Conservation (phyloP, 1,284 basidiomycete genomes). For the Thelephora terrestris region DNA sequence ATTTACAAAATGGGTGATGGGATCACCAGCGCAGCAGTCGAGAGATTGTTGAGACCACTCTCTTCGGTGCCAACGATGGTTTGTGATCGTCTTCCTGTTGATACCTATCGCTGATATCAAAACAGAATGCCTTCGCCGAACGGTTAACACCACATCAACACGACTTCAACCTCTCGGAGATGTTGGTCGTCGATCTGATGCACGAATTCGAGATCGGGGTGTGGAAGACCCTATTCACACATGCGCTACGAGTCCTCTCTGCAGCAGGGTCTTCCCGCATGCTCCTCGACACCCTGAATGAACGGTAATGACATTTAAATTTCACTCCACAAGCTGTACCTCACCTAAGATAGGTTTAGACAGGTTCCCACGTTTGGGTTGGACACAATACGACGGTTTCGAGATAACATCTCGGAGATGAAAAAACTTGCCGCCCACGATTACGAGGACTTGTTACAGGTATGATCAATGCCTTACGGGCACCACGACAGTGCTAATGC, state of each 20-base stretch:
- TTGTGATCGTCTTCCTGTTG: background rate
- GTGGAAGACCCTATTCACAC: conserved; percentile 17
- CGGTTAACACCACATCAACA: conserved; percentile 1
- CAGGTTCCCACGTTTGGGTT: conserved; percentile 15
- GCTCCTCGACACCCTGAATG: too few relatives aligned
- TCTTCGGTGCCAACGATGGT: conserved; percentile 11
- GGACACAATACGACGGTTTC: conserved; percentile 17
- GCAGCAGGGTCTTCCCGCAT: background rate
- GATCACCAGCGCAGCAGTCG: conserved; percentile 10
- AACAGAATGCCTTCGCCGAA: conserved; percentile 25
- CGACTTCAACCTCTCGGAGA: conserved; percentile 12
- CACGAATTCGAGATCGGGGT: conserved; percentile 27
- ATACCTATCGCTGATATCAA: background rate
- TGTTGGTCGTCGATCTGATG: conserved; percentile 19
- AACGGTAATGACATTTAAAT: too few relatives aligned
- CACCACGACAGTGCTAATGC: background rate
- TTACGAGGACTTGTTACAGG: conserved; percentile 20
- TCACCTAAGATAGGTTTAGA: conserved; percentile 12
- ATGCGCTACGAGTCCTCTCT: conserved; percentile 17
- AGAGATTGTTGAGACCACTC: conserved; percentile 4
- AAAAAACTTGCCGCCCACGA: conserved; percentile 20
- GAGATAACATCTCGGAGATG: conserved; percentile 14
- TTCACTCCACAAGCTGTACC: too few relatives aligned
- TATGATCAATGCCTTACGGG: conserved; percentile 7
- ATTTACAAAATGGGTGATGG: conserved; percentile 14